phyloP scores from a whole-genome alignment of 441 rosid species.

The Rhodomyrtus psidioides region DNA sequence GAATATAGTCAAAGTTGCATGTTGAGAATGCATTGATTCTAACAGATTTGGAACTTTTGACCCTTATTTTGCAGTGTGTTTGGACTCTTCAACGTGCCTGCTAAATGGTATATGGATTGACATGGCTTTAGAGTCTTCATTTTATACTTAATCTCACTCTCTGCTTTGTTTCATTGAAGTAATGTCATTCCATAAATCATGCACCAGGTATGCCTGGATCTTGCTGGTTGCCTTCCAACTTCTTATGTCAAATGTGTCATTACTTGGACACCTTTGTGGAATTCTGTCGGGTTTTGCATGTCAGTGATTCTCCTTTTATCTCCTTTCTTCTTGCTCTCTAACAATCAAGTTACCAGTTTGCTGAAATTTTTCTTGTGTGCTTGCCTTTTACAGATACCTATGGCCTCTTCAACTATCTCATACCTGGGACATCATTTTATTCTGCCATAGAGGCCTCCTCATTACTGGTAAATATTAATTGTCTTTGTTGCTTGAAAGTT shows the following conservation, averaged over 20 bases:
- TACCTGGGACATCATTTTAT: slow-evolving; percentile 80
- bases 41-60: background rate
- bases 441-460: slow-evolving; percentile 70
- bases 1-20: background rate
- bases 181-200: slow-evolving; percentile 7
- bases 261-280: slow-evolving; percentile 94
- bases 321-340: background rate
- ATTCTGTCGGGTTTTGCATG: slow-evolving; percentile 95
- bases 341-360: background rate
- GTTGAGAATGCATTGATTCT: background rate
- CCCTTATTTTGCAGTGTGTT: slow-evolving; percentile 65
- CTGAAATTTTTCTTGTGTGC: background rate
- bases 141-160: background rate
- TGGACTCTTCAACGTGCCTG: slow-evolving; percentile 94
- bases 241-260: slow-evolving; percentile 88
- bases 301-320: slow-evolving; percentile 20
- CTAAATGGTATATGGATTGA: slow-evolving; percentile 54
- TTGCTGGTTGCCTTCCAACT: slow-evolving; percentile 69
- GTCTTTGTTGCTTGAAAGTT: background rate
- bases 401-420: slow-evolving; percentile 72
- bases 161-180: background rate
- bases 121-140: slow-evolving; percentile 1
- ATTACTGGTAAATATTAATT: slow-evolving; percentile 58
- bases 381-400: slow-evolving; percentile 47
- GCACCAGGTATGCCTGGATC: slow-evolving; percentile 79